Evolutionary conservation across 306 rosid genomes (phyloP).

Genomic region (Acacia crassicarpa): DNA sequence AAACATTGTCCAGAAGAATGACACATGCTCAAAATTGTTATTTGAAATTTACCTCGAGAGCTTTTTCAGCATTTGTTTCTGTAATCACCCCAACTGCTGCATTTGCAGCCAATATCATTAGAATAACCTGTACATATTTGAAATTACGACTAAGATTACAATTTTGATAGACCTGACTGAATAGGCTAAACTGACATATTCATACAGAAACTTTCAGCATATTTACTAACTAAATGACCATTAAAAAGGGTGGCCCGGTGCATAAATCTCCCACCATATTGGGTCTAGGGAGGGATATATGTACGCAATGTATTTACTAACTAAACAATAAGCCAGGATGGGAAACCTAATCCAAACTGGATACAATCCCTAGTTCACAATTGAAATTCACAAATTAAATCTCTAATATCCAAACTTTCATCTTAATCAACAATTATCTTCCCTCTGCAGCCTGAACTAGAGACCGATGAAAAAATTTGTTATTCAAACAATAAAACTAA

Average conservation of each 20-base stretch:
- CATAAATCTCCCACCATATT: too few species aligned
- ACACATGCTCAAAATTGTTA: conserved; percentile 22
- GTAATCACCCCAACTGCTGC: conserved; percentile 97
- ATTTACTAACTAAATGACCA: conserved; percentile 19
- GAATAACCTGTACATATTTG: conserved; percentile 69
- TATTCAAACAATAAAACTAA: conserved; percentile 9
- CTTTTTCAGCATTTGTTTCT: conserved; percentile 96
- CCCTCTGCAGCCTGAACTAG: background rate
- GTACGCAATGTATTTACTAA: background rate
- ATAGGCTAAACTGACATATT: background rate
- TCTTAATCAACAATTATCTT: background rate
- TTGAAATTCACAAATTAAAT: background rate
- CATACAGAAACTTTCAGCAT: background rate
- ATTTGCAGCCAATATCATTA: conserved; percentile 93
- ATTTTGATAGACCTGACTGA: conserved; percentile 12
- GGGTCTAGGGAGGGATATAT: too few species aligned
- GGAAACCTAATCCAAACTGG: background rate
- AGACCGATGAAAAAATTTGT: conserved; percentile 6
- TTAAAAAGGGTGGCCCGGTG: background rate
- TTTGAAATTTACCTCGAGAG: conserved; percentile 75
- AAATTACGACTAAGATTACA: conserved; percentile 22
- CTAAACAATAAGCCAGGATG: background rate
- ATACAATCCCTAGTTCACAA: background rate
- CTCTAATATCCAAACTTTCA: background rate
- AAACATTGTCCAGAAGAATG: conserved; percentile 17